A percentile compares a stretch with the other conserved stretches of the same genome.
Conservation (phyloP, 176 grass and related monocot species). For the Elaeis guineensis region DNA sequence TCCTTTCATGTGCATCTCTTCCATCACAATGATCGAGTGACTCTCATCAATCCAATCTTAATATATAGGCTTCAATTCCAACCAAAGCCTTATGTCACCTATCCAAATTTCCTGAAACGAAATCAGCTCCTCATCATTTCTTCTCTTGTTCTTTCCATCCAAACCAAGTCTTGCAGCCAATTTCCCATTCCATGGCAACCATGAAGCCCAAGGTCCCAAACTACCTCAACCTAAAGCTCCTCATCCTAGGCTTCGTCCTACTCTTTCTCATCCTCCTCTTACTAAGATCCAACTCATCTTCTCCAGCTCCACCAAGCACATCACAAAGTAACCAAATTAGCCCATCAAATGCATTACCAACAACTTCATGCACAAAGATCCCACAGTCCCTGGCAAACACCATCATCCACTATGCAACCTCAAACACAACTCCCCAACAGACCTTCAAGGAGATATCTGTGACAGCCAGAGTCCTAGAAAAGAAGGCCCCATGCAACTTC, state of each 20-base stretch:
- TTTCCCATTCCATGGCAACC: too few relatives aligned
- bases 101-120: too few relatives aligned
- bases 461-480: background rate
- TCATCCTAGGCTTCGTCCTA: background rate
- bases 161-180: too few relatives aligned
- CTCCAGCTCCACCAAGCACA: background rate
- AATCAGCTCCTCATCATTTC: too few relatives aligned
- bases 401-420: constrained; percentile 12
- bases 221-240: background rate
- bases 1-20: too few relatives aligned
- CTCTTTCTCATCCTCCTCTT: background rate
- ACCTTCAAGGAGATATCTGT: constrained; percentile 8
- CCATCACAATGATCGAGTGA: too few relatives aligned
- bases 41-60: too few relatives aligned
- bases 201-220: too few relatives aligned
- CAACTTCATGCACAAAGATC: background rate
- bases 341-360: background rate
- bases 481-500: constrained; percentile 9
- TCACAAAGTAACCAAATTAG: background rate
- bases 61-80: too few relatives aligned
- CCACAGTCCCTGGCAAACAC: background rate
- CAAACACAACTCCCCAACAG: constrained; percentile 4
- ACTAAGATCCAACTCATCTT: background rate
- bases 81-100: too few relatives aligned
- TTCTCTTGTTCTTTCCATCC: too few relatives aligned